A percentile compares a stretch with the other conserved stretches of the same genome.
These are phyloP conservation scores for Musa acuminata DNA, from an alignment of 176 grass and related monocot genomes.

Conservation along the genomic window DNA sequence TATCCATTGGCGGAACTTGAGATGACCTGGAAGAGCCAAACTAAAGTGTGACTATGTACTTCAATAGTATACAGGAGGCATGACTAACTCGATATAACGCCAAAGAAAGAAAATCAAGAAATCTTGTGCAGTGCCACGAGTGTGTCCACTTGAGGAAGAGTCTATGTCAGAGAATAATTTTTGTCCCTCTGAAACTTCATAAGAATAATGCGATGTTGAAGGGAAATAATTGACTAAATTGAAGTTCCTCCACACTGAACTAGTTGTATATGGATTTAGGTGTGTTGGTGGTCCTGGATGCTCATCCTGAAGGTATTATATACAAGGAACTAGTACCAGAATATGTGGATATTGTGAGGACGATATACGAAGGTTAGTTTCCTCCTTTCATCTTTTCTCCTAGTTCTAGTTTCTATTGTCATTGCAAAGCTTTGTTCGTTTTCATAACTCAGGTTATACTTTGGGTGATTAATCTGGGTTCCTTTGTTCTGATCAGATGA, in stretches of 20 bases:
- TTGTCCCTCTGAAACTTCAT: no score
- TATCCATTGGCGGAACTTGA: no score
- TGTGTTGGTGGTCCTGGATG: conserved; percentile 70
- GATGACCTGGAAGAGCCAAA: no score
- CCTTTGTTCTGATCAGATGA: conserved; percentile 35
- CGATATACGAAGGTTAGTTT: conserved; percentile 67
- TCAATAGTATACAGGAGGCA: no score
- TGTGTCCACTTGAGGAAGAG: background rate
- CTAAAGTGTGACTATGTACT: no score
- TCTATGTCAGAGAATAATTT: no score
- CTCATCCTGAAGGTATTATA: conserved; percentile 67
- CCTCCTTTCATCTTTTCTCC: background rate
- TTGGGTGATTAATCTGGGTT: background rate
- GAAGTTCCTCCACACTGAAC: background rate
- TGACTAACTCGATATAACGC: no score
- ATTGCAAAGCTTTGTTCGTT: background rate
- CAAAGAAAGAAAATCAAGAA: no score
- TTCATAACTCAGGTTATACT: background rate
- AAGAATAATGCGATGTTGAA: background rate
- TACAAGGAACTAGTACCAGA: conserved; percentile 69
- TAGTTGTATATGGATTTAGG: conserved; percentile 30
- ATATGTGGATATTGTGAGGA: conserved; percentile 66
- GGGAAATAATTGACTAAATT: background rate
- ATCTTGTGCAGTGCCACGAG: no score
- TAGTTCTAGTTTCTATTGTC: background rate